Evolutionary conservation across 2,329 filamentous ascomycete species (phyloP).

Genomic region (Arthroderma uncinatum): DNA sequence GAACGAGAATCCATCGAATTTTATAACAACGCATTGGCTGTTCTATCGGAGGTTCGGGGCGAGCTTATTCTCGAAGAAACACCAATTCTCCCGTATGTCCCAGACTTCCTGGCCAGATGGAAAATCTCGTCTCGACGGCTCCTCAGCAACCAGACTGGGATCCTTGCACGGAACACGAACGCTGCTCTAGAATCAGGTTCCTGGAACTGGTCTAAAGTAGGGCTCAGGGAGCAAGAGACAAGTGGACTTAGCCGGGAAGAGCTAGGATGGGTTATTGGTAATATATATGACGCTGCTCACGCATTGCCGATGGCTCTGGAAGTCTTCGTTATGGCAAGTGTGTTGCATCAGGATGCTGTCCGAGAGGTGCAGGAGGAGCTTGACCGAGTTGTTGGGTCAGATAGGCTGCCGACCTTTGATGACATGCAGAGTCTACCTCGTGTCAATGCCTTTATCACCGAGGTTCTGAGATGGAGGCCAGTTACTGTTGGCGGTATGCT

Average conservation of each 20-base stretch:
- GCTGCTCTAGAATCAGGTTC: neutral
- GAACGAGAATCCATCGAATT: neutral
- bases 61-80: neutral
- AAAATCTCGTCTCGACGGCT: neutral
- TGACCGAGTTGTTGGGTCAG: conserved; percentile 28
- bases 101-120: neutral
- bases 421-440: conserved; percentile 32
- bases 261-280: neutral
- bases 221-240: neutral
- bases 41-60: neutral
- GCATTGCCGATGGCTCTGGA: neutral
- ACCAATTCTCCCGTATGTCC: neutral
- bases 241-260: neutral
- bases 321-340: neutral
- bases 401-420: conserved; percentile 25
- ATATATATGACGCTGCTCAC: neutral
- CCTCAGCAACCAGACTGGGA: neutral
- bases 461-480: conserved; percentile 30
- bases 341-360: neutral
- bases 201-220: conserved; percentile 4
- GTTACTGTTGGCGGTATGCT: conserved; percentile 37
- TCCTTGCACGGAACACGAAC: neutral
- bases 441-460: conserved; percentile 31
- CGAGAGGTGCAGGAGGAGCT: conserved; percentile 33
- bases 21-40: neutral